phyloP scores from a whole-genome alignment of 2,329 filamentous ascomycete genomes.

The Magnaporthiopsis incrustans region DNA sequence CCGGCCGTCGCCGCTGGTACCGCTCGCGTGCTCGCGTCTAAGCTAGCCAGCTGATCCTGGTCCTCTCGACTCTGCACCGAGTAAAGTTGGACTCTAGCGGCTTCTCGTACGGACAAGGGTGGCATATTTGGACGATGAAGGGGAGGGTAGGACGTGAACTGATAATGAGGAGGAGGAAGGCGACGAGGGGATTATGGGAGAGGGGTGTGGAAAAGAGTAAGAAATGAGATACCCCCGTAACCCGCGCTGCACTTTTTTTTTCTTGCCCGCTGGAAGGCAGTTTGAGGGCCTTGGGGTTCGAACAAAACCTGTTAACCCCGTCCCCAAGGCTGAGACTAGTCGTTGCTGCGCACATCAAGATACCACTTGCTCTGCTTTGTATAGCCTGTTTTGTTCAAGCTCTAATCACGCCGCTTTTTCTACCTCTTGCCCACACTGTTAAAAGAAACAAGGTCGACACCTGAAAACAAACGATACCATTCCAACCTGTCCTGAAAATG shows the following conservation, averaged over 20 bases:
- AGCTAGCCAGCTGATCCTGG: conserved; percentile 7
- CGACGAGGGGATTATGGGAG: not conserved
- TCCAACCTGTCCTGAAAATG: too few relatives aligned
- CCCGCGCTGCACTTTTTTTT: not conserved
- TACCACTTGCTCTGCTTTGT: not conserved
- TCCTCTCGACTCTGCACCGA: not conserved
- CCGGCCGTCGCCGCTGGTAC: conserved; percentile 32
- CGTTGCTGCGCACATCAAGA: not conserved
- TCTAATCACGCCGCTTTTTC: not conserved
- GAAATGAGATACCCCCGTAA: not conserved
- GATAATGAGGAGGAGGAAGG: not conserved
- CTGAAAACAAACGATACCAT: not conserved
- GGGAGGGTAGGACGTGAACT: not conserved
- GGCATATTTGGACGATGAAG: too few relatives aligned
- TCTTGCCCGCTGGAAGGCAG: not conserved
- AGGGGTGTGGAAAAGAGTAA: not conserved
- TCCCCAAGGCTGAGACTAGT: not conserved
- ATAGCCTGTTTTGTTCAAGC: not conserved
- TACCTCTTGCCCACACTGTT: not conserved
- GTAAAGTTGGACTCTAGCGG: not conserved
- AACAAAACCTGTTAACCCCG: too few relatives aligned
- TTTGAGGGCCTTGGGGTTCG: too few relatives aligned
- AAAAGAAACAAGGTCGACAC: not conserved
- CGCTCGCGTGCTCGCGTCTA: conserved; percentile 32
- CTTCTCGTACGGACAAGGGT: not conserved